A percentile compares a stretch with the other conserved stretches of the same genome.
These are phyloP conservation scores for Trichoderma virens DNA, from an alignment of 495 filamentous ascomycete species.

Conservation along the genomic window DNA sequence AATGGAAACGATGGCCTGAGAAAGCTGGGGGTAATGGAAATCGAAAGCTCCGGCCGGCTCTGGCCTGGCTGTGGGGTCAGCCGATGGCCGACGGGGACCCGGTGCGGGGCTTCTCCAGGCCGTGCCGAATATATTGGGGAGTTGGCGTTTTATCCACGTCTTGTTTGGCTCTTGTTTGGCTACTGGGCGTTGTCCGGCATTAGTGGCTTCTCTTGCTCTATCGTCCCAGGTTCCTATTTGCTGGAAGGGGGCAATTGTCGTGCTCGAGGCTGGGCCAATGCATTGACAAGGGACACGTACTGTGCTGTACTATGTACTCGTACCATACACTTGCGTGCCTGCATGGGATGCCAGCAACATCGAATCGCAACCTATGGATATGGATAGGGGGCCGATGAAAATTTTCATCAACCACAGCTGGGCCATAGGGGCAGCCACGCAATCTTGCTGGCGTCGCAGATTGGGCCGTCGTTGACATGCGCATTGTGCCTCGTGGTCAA, in stretches of 20 bases:
- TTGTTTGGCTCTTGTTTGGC: neutral
- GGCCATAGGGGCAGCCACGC: conserved; percentile 5
- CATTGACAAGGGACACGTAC: neutral
- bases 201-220: neutral
- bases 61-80: neutral
- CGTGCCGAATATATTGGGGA: conserved; percentile 5
- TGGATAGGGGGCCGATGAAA: neutral
- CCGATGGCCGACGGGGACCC: neutral
- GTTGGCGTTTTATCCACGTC: neutral
- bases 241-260: neutral
- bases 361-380: neutral
- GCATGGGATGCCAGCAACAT: neutral
- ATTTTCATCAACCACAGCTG: neutral
- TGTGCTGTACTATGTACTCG: neutral
- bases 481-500: neutral
- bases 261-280: neutral
- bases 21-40: conserved; percentile 30
- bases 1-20: conserved; percentile 28
- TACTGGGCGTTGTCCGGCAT: neutral
- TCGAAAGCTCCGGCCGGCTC: neutral
- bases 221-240: neutral
- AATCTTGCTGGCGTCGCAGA: neutral
- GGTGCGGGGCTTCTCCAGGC: conserved; percentile 3
- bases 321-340: neutral
- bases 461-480: neutral